A percentile compares a stretch with the other conserved stretches of the same genome.
Conservation (phyloP, 371 early-diverging fungal species). For the Massospora cicadina region DNA sequence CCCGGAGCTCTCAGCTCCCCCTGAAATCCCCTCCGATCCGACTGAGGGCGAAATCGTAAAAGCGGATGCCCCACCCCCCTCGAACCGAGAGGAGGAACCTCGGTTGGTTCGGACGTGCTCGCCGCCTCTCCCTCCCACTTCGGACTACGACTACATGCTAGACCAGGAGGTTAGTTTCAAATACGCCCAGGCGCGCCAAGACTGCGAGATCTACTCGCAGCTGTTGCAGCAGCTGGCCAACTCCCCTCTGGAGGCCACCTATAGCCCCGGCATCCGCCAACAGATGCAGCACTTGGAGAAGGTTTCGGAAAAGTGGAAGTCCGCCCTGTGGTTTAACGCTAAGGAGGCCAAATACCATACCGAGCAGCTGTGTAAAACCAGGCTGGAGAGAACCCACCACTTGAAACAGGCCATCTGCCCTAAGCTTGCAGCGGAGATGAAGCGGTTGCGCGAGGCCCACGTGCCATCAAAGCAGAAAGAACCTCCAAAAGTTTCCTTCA, state of each 20-base stretch:
- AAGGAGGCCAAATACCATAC: slow-evolving; percentile 1
- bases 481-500: too few species aligned
- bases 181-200: neutral
- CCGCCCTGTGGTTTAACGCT: neutral
- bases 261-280: neutral
- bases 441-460: neutral
- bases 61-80: too few species aligned
- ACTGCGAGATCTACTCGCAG: neutral
- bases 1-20: too few species aligned
- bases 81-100: too few species aligned
- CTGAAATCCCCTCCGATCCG: too few species aligned
- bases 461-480: neutral
- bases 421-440: neutral
- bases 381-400: neutral
- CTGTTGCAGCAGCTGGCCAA: neutral
- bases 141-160: slow-evolving; percentile 7
- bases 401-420: neutral
- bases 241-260: neutral
- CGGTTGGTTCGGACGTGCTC: neutral
- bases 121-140: neutral
- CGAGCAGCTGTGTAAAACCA: neutral
- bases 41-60: too few species aligned
- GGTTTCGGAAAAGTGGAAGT: neutral
- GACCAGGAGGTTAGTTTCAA: slow-evolving; percentile 11
- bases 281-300: neutral